Percentiles rank a stretch among this genome's conserved stretches.
Evolutionary conservation across 768 basidiomycete genomes (phyloP).

Genomic region (Tulasnella sp.): DNA sequence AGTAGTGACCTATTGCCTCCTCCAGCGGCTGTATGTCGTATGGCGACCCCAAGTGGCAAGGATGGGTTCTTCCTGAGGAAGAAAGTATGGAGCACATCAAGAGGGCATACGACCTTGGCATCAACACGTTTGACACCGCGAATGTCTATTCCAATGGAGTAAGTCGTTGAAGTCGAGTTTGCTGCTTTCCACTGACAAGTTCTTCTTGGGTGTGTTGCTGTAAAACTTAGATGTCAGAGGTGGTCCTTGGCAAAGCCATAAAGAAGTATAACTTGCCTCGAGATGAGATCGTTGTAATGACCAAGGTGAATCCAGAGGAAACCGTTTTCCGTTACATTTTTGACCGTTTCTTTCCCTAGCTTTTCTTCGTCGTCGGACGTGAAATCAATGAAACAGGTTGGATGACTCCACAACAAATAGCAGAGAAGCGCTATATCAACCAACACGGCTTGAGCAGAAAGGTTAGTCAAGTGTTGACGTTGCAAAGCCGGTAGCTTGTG

Average conservation of each 20-base stretch:
- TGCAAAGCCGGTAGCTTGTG: neutral
- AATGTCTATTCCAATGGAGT: conserved; percentile 49
- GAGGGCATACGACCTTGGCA: conserved; percentile 7
- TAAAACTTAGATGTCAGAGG: conserved; percentile 49
- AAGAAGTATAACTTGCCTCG: conserved; percentile 32
- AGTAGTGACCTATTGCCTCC: no score
- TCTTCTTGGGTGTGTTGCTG: no score
- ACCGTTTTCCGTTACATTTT: neutral
- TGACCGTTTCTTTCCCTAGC: neutral
- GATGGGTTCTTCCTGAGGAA: conserved; percentile 40
- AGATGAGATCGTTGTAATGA: conserved; percentile 63
- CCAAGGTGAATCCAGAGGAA: conserved; percentile 36
- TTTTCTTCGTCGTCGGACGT: neutral
- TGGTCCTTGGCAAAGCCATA: conserved; percentile 58
- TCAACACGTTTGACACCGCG: conserved; percentile 4
- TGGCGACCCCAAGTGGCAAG: conserved; percentile 39
- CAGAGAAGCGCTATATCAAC: conserved; percentile 22
- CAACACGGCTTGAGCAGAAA: conserved; percentile 22
- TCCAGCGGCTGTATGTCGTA: conserved; percentile 51
- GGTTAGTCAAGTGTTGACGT: conserved; percentile 28
- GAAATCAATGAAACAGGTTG: neutral
- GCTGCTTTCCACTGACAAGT: no score
- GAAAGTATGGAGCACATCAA: conserved; percentile 23
- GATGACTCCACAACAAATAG: conserved; percentile 6
- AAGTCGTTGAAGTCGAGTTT: no score